A percentile compares a stretch with the other conserved stretches of the same genome.
phyloP scores from a whole-genome alignment of 2,329 filamentous ascomycete genomes.

The Eutypella sp. region DNA sequence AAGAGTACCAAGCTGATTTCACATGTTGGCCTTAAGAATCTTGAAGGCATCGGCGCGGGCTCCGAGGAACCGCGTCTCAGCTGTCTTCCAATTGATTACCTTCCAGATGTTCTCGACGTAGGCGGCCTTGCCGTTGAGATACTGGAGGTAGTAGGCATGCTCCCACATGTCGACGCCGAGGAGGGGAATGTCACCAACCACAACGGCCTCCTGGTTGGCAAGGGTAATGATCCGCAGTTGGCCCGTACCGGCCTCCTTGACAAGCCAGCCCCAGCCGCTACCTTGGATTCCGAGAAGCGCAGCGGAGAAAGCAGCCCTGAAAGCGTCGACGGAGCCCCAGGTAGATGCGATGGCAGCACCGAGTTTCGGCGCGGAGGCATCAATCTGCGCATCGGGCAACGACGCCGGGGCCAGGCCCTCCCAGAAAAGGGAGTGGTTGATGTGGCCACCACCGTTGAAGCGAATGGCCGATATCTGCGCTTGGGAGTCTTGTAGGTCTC shows the following conservation, averaged over 20 bases:
- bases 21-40: conserved; percentile 25
- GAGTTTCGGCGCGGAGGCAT: conserved; percentile 53
- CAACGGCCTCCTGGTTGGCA: conserved; percentile 80
- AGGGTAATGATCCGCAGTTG: conserved; percentile 69
- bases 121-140: conserved; percentile 68
- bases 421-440: conserved; percentile 94
- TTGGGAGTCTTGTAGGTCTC: conserved; percentile 55
- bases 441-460: conserved; percentile 88
- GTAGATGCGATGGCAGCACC: conserved; percentile 54
- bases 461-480: conserved; percentile 66
- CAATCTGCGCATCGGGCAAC: conserved; percentile 51
- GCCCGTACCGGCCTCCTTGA: conserved; percentile 56
- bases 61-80: conserved; percentile 53
- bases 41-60: conserved; percentile 25
- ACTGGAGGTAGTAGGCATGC: conserved; percentile 87
- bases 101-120: conserved; percentile 76
- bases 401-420: conserved; percentile 65
- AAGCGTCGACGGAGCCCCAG: conserved; percentile 65
- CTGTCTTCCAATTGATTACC: conserved; percentile 72
- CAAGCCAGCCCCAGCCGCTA: conserved; percentile 84
- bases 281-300: conserved; percentile 70
- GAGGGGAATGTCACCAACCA: conserved; percentile 58
- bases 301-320: conserved; percentile 61
- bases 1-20: no score
- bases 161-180: conserved; percentile 90